Base-by-base conservation (phyloP, 2,329 filamentous ascomycete species). In the Ceratocystis albifundus region DNA sequence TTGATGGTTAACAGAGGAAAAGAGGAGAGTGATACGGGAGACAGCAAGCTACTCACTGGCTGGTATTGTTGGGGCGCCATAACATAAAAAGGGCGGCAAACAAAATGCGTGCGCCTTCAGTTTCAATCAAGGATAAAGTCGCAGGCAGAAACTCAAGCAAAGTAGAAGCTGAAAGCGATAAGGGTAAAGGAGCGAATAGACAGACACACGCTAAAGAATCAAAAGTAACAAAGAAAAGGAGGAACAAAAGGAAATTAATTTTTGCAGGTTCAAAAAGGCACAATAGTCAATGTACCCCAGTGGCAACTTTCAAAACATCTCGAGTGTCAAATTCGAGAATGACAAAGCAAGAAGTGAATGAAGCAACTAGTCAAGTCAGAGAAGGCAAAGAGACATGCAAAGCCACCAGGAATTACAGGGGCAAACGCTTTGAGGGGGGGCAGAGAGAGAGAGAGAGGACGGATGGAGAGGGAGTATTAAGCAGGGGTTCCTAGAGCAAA, bases 1-100 rank as follows among this genome's bases (percentile, higher is more conserved):
- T n/a, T 61, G 28, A 20, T n/a, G 36, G 22, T 46, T 55, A 63
- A 36, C 61, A 63, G 25, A 67, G 25, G 22, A 17, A n/a, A 46
- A 12, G 36, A 6, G 5, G 7, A 25, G 28, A 50, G 36, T 53
- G n/a, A 20, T 44, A 55, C 46, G 41, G 15, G 17, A 44, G 36
- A 12, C 5, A 4, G 59, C n/a, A 28, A 22, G 6, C 20, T 25
- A 63, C 61, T 32, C 44, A 67, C 66, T 46, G 62, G 62, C 48
- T 67, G 66, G 20, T 67, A 67, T 55, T 67, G 66, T 67, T 67
- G 66, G 20, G 66, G 59, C 30, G 63, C 62, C 66, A 67, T 67
- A 17, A 53, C 48, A 53, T 10, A 25, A 53, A 22, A 20, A 53
- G 8, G 22, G 1, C 30, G 44, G 12, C 30, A 30, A n/a, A 12